Conservation (phyloP, 305 asterid genomes). For the Fraxinus floribunda region DNA sequence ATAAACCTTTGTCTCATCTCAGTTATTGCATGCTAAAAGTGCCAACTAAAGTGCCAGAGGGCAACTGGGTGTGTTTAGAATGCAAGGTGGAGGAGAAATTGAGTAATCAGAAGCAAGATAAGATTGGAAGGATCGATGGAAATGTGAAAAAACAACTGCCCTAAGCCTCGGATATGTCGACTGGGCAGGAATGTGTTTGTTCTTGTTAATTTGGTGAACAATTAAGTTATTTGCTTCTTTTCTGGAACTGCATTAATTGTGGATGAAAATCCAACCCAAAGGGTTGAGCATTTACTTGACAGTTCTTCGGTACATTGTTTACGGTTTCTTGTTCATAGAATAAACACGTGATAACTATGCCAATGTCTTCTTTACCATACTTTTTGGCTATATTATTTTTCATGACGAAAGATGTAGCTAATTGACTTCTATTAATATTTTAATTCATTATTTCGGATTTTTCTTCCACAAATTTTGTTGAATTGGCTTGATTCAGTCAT, state of each 20-base stretch:
- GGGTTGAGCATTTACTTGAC: background rate
- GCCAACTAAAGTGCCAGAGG: conserved; percentile 69
- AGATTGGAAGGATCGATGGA: conserved; percentile 40
- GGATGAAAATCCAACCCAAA: background rate
- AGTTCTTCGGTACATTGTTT: too few species aligned
- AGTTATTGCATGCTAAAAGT: conserved; percentile 88
- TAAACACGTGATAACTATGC: background rate
- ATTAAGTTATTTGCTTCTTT: background rate
- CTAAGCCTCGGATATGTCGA: background rate
- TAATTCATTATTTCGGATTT: background rate
- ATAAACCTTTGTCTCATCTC: conserved; percentile 32
- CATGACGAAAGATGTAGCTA: background rate
- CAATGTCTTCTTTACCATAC: background rate
- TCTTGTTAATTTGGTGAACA: background rate
- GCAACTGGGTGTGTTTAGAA: conserved; percentile 91
- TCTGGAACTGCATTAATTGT: background rate
- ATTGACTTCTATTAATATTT: background rate
- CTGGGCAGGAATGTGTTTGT: background rate
- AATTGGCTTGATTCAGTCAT: background rate
- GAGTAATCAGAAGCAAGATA: conserved; percentile 45
- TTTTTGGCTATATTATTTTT: background rate
- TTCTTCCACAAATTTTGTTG: background rate
- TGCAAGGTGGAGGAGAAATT: conserved; percentile 53
- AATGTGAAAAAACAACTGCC: conserved; percentile 48
- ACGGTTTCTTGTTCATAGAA: too few species aligned